Base-by-base conservation (phyloP, 2,329 filamentous ascomycete species). In the Diaporthe citriasiana region DNA sequence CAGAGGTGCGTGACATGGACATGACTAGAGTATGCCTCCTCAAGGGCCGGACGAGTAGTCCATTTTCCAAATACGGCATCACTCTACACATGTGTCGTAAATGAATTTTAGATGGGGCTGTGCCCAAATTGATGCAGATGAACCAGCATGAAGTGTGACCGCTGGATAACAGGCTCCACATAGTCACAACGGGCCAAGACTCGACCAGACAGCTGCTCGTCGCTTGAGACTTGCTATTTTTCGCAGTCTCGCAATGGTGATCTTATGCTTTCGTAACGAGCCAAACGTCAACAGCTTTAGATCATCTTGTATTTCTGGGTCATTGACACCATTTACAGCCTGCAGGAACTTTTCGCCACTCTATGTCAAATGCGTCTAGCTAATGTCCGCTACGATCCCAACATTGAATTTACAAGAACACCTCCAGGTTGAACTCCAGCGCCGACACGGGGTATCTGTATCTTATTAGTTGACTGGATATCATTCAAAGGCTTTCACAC, bases 371-470 rank as follows among this genome's bases (percentile, higher is more conserved):
- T 59, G 42, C 22, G 25, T 30, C 25, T 53, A 40, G n/a, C 51
- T 35, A 40, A 40, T 40, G n/a, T 40, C n/a, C 47, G 33, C n/a
- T 15, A 53, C 40, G 33, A 51, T 42, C 45, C 45, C n/a, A 13
- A 35, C 27, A n/a, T n/a, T n/a, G n/a, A 40, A 63, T 72, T 40
- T 75, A 98, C 85, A 98, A 87, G 89, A 99, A 97, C 78, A 94
- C 91, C 85, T 98, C 96, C 42, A 98, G 90, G 84, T 98, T 98
- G 82, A 99, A 90, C 87, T 99, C 97, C 78, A 99, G 85, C 56
- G 94, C 95, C 85, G 95, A 98, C 79, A 97, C 95, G 55, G 97
- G 96, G 87, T 95, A 96, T 87, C 91, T 93, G 72, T 81, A 77
- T 78, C 77, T 76, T 71, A 77, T 74, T 66, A 77, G 47, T 15